phyloP scores from a whole-genome alignment of 805 yeast genomes.

The Saturnispora gosingensis region DNA sequence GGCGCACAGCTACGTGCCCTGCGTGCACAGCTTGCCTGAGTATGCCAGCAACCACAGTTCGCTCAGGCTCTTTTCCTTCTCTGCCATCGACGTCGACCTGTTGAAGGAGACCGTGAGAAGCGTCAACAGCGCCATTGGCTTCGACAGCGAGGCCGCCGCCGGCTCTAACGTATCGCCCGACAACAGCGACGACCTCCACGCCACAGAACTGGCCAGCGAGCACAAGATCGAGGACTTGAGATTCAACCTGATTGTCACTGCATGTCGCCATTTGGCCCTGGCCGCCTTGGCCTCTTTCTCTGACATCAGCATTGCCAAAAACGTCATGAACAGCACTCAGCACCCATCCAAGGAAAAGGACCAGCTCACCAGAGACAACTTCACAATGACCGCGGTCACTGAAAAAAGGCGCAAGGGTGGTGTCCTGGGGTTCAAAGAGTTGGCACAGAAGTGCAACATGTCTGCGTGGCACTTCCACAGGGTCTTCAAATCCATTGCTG shows the following conservation, averaged over 20 bases:
- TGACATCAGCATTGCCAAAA: constrained; percentile 8
- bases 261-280: constrained; percentile 74
- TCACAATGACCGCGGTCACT: constrained; percentile 9
- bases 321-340: background rate
- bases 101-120: constrained; percentile 41
- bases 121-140: constrained; percentile 51
- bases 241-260: constrained; percentile 58
- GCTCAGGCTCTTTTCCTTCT: constrained; percentile 20
- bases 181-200: background rate
- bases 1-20: constrained; percentile 38
- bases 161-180: background rate
- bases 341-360: background rate
- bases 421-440: constrained; percentile 73
- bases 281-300: constrained; percentile 42
- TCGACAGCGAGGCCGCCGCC: constrained; percentile 15
- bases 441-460: constrained; percentile 74
- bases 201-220: background rate
- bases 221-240: background rate
- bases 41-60: constrained; percentile 15
- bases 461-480: constrained; percentile 93
- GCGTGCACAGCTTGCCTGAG: constrained; percentile 48
- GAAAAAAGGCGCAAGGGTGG: constrained; percentile 55
- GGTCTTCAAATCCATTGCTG: constrained; percentile 78
- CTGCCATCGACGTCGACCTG: constrained; percentile 37
- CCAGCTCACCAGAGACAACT: constrained; percentile 3